phyloP scores from a whole-genome alignment of 1,284 basidiomycete species.

The Boletellus dicymbophilus region DNA sequence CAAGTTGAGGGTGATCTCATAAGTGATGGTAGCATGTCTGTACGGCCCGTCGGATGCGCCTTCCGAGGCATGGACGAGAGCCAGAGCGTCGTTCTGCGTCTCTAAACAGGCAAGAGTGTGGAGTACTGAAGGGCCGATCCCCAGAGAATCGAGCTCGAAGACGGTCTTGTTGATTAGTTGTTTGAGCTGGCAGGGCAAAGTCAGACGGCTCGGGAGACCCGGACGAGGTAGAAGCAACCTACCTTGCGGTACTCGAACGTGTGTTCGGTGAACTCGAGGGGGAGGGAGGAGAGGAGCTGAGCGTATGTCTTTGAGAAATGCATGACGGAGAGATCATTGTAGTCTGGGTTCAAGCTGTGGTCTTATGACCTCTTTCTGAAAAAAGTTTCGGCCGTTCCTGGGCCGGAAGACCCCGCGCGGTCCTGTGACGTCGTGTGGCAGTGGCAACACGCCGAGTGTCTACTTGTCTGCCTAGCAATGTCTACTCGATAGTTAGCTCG shows the following conservation, averaged over 20 bases:
- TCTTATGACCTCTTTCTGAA: neutral
- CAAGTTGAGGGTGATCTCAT: slow-evolving; percentile 53
- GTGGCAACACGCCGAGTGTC: too few relatives aligned
- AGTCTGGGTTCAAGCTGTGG: neutral
- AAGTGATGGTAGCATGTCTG: slow-evolving; percentile 38
- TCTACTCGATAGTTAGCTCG: too few relatives aligned
- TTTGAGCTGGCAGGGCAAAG: slow-evolving; percentile 69
- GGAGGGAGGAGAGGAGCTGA: slow-evolving; percentile 70
- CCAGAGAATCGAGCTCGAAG: slow-evolving; percentile 77
- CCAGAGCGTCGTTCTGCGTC: slow-evolving; percentile 11
- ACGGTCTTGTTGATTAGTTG: slow-evolving; percentile 91
- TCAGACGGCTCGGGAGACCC: neutral
- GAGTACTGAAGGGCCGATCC: slow-evolving; percentile 63
- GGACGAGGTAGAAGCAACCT: slow-evolving; percentile 4
- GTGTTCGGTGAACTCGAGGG: slow-evolving; percentile 72
- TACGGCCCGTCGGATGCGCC: slow-evolving; percentile 6
- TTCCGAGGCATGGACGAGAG: neutral
- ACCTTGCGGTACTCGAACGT: slow-evolving; percentile 90
- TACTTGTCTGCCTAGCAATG: too few relatives aligned
- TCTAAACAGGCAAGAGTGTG: slow-evolving; percentile 37
- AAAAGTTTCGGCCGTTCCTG: neutral
- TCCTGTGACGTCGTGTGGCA: too few relatives aligned
- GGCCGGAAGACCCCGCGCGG: neutral
- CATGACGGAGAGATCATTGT: slow-evolving; percentile 49
- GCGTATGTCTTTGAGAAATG: slow-evolving; percentile 83